Conservation (phyloP, 441 rosid genomes). For the Adansonia grandidieri region DNA sequence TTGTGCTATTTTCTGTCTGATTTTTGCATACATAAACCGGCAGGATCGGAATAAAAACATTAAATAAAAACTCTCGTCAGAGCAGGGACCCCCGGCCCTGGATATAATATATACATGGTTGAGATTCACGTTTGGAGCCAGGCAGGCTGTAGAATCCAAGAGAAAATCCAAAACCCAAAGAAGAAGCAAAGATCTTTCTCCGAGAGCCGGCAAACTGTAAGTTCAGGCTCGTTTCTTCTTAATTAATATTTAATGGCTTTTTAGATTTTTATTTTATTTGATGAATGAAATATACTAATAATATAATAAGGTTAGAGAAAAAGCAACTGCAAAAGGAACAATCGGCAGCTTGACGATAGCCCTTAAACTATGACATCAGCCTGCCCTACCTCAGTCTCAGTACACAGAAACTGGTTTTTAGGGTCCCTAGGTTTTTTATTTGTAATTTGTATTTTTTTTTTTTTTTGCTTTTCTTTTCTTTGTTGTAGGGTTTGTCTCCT, state of each 20-base stretch:
- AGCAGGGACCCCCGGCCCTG: background rate
- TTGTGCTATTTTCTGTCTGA: too few species aligned
- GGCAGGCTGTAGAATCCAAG: too few species aligned
- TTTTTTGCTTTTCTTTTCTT: background rate
- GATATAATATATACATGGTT: too few species aligned
- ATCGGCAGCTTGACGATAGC: slow-evolving; percentile 30
- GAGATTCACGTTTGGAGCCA: too few species aligned
- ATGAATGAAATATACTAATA: too few species aligned
- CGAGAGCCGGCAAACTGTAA: background rate
- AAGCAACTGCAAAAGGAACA: slow-evolving; percentile 40
- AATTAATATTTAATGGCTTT: too few species aligned
- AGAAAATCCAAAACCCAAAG: background rate
- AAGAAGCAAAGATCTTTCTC: background rate
- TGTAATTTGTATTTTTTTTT: too few species aligned
- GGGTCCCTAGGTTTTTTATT: slow-evolving; percentile 25
- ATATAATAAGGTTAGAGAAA: background rate
- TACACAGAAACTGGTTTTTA: slow-evolving; percentile 26
- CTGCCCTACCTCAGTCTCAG: slow-evolving; percentile 26
- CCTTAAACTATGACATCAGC: slow-evolving; percentile 25
- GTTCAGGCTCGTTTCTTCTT: background rate
- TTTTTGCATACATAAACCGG: too few species aligned
- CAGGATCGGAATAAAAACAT: background rate
- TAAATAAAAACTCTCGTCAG: background rate
- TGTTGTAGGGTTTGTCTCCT: background rate
- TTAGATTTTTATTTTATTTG: too few species aligned